Evolutionary conservation across 2,329 filamentous ascomycete genomes (phyloP).

Genomic region (Colletotrichum neosansevieriae): DNA sequence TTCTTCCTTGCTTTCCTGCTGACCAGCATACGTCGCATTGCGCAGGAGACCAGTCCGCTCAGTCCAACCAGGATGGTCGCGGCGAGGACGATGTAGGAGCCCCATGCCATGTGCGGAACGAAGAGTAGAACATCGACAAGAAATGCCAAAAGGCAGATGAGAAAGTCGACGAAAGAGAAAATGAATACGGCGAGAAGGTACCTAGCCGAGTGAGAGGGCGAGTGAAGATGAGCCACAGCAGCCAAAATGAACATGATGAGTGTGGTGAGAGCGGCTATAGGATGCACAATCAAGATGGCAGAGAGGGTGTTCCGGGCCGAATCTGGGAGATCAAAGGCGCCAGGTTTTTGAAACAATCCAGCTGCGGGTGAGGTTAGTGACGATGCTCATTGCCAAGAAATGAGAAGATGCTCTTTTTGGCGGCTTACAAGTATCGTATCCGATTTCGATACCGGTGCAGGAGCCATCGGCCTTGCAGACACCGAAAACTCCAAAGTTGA

Average conservation of each 20-base stretch:
- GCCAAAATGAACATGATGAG: conserved; percentile 87
- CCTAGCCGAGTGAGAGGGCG: conserved; percentile 87
- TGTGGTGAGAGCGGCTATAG: conserved; percentile 87
- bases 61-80: conserved; percentile 88
- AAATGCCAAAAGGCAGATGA: conserved; percentile 88
- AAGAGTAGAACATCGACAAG: conserved; percentile 94
- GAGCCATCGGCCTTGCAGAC: conserved; percentile 74
- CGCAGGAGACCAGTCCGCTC: conserved; percentile 88
- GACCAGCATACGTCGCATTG: conserved; percentile 92
- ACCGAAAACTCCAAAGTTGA: conserved; percentile 93
- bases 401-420: background rate
- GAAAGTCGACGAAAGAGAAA: conserved; percentile 84
- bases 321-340: conserved; percentile 68
- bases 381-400: background rate
- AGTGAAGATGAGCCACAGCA: conserved; percentile 85
- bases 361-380: conserved; percentile 19
- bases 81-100: conserved; percentile 91
- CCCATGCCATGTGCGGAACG: conserved; percentile 93
- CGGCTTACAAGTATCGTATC: conserved; percentile 84
- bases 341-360: conserved; percentile 41
- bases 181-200: conserved; percentile 90
- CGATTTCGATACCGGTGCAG: conserved; percentile 83
- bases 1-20: conserved; percentile 93
- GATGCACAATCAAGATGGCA: conserved; percentile 90
- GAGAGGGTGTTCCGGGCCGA: conserved; percentile 76